Percentiles rank a stretch among this genome's conserved stretches.
These are phyloP conservation scores for Bipolaris sorokiniana DNA, from an alignment of 2,329 filamentous ascomycete species.

Conservation along the genomic window DNA sequence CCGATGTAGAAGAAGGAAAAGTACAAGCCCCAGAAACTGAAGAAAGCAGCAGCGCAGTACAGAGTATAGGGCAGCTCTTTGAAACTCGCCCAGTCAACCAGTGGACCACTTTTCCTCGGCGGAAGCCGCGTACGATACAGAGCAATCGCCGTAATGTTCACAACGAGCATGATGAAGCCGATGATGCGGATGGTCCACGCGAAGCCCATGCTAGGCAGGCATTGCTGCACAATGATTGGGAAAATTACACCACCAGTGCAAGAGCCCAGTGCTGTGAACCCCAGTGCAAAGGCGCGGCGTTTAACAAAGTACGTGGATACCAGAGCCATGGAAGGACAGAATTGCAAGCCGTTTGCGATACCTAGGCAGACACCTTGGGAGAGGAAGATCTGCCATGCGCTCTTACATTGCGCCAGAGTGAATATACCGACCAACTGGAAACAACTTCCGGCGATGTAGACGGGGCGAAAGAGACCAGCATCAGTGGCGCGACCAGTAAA, in stretches of 20 bases:
- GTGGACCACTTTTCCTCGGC: conserved; percentile 50
- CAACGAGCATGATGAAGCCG: conserved; percentile 64
- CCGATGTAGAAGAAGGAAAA: conserved; percentile 56
- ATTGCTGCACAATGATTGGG: conserved; percentile 42
- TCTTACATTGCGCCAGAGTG: conserved; percentile 36
- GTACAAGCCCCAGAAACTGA: conserved; percentile 49
- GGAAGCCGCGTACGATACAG: conserved; percentile 49
- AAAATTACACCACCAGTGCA: conserved; percentile 42
- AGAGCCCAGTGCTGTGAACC: conserved; percentile 36
- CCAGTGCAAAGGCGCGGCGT: conserved; percentile 37
- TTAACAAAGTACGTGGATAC: conserved; percentile 52
- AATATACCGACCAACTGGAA: conserved; percentile 47
- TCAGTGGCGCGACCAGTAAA: conserved; percentile 42
- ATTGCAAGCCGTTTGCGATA: conserved; percentile 58
- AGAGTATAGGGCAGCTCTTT: conserved; percentile 49
- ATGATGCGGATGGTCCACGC: conserved; percentile 68
- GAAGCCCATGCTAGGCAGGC: conserved; percentile 53
- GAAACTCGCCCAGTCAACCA: conserved; percentile 52
- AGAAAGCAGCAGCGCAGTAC: conserved; percentile 47
- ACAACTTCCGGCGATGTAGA: conserved; percentile 34
- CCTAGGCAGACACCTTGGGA: conserved; percentile 64
- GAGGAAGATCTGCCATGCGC: conserved; percentile 43
- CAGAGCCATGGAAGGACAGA: conserved; percentile 62
- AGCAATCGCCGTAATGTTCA: conserved; percentile 39
- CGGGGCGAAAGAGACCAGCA: conserved; percentile 37